Conservation (phyloP, 2,329 filamentous ascomycete species). For the Neofusicoccum ribis region DNA sequence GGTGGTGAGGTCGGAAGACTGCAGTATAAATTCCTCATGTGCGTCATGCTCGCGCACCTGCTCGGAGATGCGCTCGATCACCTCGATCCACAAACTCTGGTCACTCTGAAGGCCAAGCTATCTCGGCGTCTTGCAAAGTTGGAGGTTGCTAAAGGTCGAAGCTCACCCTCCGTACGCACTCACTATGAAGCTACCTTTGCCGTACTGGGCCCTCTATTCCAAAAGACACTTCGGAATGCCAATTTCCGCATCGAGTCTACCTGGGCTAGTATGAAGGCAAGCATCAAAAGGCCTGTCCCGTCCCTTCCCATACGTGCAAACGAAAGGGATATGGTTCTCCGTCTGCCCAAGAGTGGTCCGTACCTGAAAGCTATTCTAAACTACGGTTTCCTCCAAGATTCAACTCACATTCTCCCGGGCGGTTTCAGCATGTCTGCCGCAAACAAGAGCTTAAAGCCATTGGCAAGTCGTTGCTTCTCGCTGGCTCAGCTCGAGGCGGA, state of each 20-base stretch:
- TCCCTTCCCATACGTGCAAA: conserved; percentile 42
- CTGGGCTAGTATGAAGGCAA: conserved; percentile 27
- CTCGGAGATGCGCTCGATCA: conserved; percentile 41
- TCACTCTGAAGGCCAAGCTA: conserved; percentile 54
- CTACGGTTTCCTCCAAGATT: background rate
- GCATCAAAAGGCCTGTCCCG: conserved; percentile 42
- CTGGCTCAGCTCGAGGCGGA: background rate
- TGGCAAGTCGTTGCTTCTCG: background rate
- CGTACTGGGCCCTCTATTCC: conserved; percentile 25
- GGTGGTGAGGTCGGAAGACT: conserved; percentile 46
- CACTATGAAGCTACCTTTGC: conserved; percentile 34
- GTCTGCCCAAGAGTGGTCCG: background rate
- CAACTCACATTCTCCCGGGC: background rate
- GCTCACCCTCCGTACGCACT: conserved; percentile 11
- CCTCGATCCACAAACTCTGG: conserved; percentile 38
- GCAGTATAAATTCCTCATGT: conserved; percentile 62
- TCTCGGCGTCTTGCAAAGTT: conserved; percentile 61
- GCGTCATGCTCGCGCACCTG: conserved; percentile 48
- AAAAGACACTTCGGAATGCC: conserved; percentile 22
- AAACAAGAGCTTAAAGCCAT: background rate
- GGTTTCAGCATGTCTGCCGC: background rate
- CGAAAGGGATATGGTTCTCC: background rate
- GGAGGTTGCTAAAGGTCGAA: conserved; percentile 41
- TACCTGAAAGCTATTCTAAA: background rate
- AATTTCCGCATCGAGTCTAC: conserved; percentile 24